Percentiles rank a stretch among this genome's conserved stretches.
These are phyloP conservation scores for Pyrenochaeta sp. DNA, from an alignment of 2,329 filamentous ascomycete species.

Conservation along the genomic window DNA sequence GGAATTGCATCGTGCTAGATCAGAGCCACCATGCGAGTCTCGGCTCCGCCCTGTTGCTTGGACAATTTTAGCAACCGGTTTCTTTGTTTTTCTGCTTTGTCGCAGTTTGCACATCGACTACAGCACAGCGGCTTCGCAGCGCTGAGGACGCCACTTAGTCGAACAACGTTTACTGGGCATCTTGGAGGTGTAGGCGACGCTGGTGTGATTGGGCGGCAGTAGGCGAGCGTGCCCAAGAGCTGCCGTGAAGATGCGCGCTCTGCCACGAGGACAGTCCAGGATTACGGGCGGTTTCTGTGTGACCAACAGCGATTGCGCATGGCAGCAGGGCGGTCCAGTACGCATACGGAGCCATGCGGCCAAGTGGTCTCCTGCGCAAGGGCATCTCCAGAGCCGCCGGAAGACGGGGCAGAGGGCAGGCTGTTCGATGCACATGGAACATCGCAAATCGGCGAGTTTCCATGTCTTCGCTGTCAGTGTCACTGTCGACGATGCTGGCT, in stretches of 20 bases:
- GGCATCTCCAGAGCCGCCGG: neutral
- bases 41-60: neutral
- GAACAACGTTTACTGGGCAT: neutral
- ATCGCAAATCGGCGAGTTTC: no score
- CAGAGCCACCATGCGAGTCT: no score
- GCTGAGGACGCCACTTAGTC: neutral
- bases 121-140: neutral
- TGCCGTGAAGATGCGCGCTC: slow-evolving; percentile 5
- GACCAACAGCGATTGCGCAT: slow-evolving; percentile 7
- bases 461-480: no score
- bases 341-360: neutral
- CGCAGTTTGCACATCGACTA: neutral
- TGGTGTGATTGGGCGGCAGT: slow-evolving; percentile 11
- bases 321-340: slow-evolving; percentile 2
- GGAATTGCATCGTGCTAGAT: no score
- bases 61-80: neutral
- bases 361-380: slow-evolving; percentile 1
- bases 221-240: slow-evolving; percentile 5
- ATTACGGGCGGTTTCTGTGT: slow-evolving; percentile 8
- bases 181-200: slow-evolving; percentile 9
- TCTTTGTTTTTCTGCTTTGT: neutral
- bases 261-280: slow-evolving; percentile 8
- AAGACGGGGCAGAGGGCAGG: no score
- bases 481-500: no score
- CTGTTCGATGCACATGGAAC: neutral